Conservation (phyloP, 371 early-diverging fungal genomes). For the Actinomortierella ambigua region DNA sequence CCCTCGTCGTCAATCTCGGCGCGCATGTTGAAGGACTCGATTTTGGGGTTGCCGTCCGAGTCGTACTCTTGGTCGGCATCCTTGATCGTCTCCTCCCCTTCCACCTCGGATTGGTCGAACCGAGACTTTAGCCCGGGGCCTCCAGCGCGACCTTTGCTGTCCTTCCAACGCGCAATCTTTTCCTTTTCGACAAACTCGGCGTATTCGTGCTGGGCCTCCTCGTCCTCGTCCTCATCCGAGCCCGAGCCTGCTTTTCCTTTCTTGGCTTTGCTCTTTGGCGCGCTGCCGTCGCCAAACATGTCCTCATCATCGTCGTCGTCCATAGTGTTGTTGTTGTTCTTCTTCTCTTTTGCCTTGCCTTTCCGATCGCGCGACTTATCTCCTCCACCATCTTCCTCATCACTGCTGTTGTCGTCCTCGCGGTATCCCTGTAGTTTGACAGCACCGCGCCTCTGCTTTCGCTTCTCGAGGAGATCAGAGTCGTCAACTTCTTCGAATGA, state of each 20-base stretch:
- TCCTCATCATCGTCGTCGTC: slow-evolving; percentile 56
- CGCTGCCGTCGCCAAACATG: slow-evolving; percentile 57
- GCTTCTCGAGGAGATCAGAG: slow-evolving; percentile 33
- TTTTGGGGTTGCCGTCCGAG: slow-evolving; percentile 47
- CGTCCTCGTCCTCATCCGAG: slow-evolving; percentile 52
- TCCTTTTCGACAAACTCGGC: slow-evolving; percentile 54
- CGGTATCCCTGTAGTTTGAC: slow-evolving; percentile 40
- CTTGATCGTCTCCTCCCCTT: slow-evolving; percentile 18
- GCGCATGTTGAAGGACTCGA: slow-evolving; percentile 91
- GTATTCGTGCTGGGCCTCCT: slow-evolving; percentile 52
- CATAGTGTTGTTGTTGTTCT: slow-evolving; percentile 20
- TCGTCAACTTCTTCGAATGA: slow-evolving; percentile 30
- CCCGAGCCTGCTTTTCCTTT: slow-evolving; percentile 21
- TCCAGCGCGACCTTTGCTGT: slow-evolving; percentile 8
- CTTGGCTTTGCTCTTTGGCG: slow-evolving; percentile 17
- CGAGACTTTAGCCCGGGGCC: slow-evolving; percentile 23
- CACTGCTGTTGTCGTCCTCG: slow-evolving; percentile 36
- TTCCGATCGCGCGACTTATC: slow-evolving; percentile 10
- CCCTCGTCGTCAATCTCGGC: slow-evolving; percentile 90
- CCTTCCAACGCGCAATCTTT: slow-evolving; percentile 32
- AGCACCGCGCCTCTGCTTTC: slow-evolving; percentile 30
- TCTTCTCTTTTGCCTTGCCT: slow-evolving; percentile 11
- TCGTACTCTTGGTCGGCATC: slow-evolving; percentile 43
- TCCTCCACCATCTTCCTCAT: slow-evolving; percentile 27
- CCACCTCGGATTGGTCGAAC: slow-evolving; percentile 22